Evolutionary conservation across 1,284 basidiomycete genomes (phyloP).

Genomic region (Ustilago esculenta): DNA sequence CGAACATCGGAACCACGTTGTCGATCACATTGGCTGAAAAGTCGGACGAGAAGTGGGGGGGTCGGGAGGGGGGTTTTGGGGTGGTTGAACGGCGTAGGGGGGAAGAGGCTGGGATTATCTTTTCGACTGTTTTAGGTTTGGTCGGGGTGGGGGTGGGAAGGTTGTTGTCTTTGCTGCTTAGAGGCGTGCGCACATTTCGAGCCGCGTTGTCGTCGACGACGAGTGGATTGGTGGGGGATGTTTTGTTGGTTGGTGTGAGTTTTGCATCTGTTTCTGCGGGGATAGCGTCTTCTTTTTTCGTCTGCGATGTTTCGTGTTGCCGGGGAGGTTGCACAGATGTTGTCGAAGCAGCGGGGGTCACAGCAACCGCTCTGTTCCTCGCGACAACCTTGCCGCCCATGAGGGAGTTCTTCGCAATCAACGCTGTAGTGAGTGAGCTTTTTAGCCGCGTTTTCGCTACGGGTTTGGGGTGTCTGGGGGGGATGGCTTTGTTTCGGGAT

Average conservation of each 20-base stretch:
- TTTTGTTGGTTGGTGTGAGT: neutral
- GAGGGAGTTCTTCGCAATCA: slow-evolving; percentile 29
- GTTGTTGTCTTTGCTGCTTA: slow-evolving; percentile 23
- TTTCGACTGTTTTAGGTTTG: neutral
- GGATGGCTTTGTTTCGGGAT: slow-evolving; percentile 40
- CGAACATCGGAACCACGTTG: too few species aligned
- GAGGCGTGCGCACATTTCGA: slow-evolving; percentile 13
- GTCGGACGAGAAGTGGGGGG: neutral
- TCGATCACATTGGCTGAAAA: too few species aligned
- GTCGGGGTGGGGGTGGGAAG: slow-evolving; percentile 7
- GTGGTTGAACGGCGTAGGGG: slow-evolving; percentile 12
- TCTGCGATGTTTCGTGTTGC: too few species aligned
- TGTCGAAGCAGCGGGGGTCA: too few species aligned
- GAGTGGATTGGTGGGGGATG: neutral
- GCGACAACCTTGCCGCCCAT: too few species aligned
- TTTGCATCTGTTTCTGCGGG: too few species aligned
- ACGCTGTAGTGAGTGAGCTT: slow-evolving; percentile 24
- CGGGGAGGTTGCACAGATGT: too few species aligned
- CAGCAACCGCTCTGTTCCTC: too few species aligned
- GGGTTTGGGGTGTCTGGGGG: slow-evolving; percentile 14
- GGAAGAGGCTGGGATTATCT: slow-evolving; percentile 2
- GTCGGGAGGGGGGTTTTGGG: neutral
- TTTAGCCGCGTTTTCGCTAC: slow-evolving; percentile 3
- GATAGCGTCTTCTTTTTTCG: too few species aligned
- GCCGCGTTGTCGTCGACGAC: neutral